These are phyloP conservation scores for Penicillium antarcticum DNA, from an alignment of 495 filamentous ascomycete species.

Conservation along the genomic window DNA sequence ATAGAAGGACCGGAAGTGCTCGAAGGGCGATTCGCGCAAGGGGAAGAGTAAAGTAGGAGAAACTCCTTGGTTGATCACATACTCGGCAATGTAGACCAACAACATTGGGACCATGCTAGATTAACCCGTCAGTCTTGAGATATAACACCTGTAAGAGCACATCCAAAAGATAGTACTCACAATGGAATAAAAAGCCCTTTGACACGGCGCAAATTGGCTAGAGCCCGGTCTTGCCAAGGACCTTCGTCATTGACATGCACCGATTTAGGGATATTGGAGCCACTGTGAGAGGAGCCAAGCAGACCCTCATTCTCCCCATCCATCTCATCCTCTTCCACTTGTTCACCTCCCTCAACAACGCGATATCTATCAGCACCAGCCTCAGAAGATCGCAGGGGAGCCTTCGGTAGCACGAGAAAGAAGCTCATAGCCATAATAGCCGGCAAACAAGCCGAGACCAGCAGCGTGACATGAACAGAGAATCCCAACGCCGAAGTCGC, in stretches of 20 bases:
- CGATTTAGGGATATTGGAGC: constrained; percentile 19
- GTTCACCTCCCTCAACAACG: constrained; percentile 36
- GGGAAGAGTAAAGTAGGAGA: constrained; percentile 87
- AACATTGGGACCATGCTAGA: constrained; percentile 83
- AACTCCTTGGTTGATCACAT: constrained; percentile 94
- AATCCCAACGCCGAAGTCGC: constrained; percentile 76
- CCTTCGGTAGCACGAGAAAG: constrained; percentile 71
- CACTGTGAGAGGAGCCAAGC: constrained; percentile 28
- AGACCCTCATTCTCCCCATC: constrained; percentile 40
- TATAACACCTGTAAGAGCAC: not conserved
- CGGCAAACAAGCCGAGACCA: constrained; percentile 75
- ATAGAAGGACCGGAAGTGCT: constrained; percentile 81
- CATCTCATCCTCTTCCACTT: constrained; percentile 32
- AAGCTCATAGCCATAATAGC: constrained; percentile 81
- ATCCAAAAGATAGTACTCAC: constrained; percentile 37
- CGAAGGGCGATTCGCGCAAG: constrained; percentile 68
- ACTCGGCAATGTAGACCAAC: constrained; percentile 92
- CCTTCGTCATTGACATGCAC: constrained; percentile 1
- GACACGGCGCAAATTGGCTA: constrained; percentile 49
- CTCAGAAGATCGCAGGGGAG: constrained; percentile 41
- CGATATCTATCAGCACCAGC: constrained; percentile 24
- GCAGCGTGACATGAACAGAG: constrained; percentile 64
- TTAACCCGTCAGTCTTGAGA: constrained; percentile 21
- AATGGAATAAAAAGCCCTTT: constrained; percentile 62
- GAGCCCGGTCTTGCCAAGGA: constrained; percentile 34